These are phyloP conservation scores for Elsinoe arachidis DNA, from an alignment of 2,329 filamentous ascomycete species.

Conservation along the genomic window DNA sequence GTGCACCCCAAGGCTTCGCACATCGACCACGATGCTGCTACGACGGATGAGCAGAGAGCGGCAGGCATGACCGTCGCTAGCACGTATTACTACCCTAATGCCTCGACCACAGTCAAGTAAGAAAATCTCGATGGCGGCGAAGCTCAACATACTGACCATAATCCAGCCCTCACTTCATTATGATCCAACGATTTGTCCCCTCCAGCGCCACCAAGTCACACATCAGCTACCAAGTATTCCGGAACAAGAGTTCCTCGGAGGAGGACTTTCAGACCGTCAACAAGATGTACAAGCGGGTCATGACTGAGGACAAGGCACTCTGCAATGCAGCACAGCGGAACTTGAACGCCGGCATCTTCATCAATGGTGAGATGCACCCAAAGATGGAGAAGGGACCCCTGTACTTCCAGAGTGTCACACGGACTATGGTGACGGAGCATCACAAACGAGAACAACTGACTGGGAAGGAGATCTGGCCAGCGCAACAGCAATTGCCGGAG, in stretches of 20 bases:
- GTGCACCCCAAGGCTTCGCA: conserved; percentile 41
- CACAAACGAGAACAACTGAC: conserved; percentile 21
- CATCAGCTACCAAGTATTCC: conserved; percentile 57
- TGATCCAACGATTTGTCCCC: conserved; percentile 53
- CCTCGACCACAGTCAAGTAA: conserved; percentile 42
- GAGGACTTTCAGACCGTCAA: conserved; percentile 50
- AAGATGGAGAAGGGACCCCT: conserved; percentile 41
- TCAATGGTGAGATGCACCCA: conserved; percentile 56
- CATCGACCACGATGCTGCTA: conserved; percentile 39
- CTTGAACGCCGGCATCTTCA: conserved; percentile 52
- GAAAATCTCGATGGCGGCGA: conserved; percentile 17
- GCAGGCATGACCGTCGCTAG: conserved; percentile 37
- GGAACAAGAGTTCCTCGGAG: conserved; percentile 51
- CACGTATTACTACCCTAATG: conserved; percentile 43
- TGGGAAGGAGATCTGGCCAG: conserved; percentile 23
- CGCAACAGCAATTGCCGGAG: conserved; percentile 20
- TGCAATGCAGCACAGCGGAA: conserved; percentile 53
- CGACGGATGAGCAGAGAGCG: conserved; percentile 39
- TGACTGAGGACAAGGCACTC: conserved; percentile 56
- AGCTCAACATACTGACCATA: neutral
- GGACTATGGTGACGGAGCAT: conserved; percentile 22
- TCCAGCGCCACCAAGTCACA: conserved; percentile 41
- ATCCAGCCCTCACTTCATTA: conserved; percentile 7
- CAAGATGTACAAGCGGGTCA: conserved; percentile 54
- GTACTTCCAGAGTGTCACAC: conserved; percentile 16